Conservation (phyloP, 164 flowering plant genomes). For the Pachysandra terminalis region DNA sequence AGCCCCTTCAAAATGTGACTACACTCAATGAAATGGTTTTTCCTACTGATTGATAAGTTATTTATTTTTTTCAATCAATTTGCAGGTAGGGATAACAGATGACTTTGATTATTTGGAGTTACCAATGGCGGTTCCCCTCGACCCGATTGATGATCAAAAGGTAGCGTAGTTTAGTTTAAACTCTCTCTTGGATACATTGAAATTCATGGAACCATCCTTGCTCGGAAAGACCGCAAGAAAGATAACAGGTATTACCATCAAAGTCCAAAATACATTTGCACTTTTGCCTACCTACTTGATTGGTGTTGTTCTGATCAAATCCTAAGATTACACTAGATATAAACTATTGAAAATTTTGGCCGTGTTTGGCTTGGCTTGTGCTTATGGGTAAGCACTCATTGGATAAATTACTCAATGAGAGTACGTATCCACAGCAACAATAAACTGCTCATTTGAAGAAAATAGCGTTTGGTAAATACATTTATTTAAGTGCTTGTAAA, state of each 20-base stretch:
- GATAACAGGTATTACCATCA: not conserved
- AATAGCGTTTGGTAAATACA: too few species aligned
- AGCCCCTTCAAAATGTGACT: too few species aligned
- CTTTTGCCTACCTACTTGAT: not conserved
- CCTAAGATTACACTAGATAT: too few species aligned
- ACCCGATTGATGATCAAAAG: conserved; percentile 21
- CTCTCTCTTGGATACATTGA: not conserved
- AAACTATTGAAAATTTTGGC: too few species aligned
- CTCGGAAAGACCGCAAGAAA: not conserved
- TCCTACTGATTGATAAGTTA: too few species aligned
- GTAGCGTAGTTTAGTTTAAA: not conserved
- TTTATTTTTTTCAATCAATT: not conserved
- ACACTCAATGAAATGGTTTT: not conserved
- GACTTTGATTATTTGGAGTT: conserved; percentile 80
- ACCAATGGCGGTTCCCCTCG: conserved; percentile 23
- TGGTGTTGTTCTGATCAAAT: not conserved
- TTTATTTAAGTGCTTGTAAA: too few species aligned
- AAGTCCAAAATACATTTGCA: not conserved
- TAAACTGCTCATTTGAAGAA: too few species aligned
- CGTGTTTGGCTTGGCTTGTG: too few species aligned
- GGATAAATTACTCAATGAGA: too few species aligned
- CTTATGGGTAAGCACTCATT: too few species aligned
- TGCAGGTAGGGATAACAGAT: conserved; percentile 82
- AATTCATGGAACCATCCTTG: not conserved
- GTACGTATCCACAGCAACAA: too few species aligned